phyloP scores from a whole-genome alignment of 768 basidiomycete species.

The Mycena haematopus region DNA sequence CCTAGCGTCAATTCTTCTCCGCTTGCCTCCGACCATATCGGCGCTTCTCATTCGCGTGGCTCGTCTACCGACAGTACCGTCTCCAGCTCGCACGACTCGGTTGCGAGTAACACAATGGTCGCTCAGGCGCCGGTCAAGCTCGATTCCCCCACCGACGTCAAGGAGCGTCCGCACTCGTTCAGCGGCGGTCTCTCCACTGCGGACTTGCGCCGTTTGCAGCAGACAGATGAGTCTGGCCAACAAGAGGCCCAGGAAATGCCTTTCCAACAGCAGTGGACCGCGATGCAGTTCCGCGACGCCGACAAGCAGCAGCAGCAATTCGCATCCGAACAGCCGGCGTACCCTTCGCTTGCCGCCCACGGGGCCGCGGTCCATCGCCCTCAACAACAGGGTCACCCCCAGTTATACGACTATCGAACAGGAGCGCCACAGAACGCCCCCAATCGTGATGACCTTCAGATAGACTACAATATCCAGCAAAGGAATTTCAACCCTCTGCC shows the following conservation, averaged over 20 bases:
- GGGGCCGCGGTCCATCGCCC: conserved; percentile 54
- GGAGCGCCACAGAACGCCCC: conserved; percentile 42
- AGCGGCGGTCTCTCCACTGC: conserved; percentile 78
- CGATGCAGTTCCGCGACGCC: conserved; percentile 56
- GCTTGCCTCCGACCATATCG: conserved; percentile 67
- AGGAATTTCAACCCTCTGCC: conserved; percentile 58
- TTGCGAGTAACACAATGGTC: conserved; percentile 62
- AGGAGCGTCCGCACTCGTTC: conserved; percentile 83
- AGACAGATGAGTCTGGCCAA: conserved; percentile 54
- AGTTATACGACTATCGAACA: conserved; percentile 58
- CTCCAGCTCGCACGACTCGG: conserved; percentile 64
- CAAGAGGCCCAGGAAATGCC: conserved; percentile 34
- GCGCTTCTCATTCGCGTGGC: conserved; percentile 77
- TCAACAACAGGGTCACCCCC: conserved; percentile 32
- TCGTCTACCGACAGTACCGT: conserved; percentile 81
- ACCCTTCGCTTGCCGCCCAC: conserved; percentile 71
- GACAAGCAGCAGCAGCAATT: conserved; percentile 41
- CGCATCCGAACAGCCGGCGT: conserved; percentile 54
- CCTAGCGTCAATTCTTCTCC: conserved; percentile 79
- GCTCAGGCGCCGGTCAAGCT: conserved; percentile 61
- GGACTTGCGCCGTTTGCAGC: conserved; percentile 78
- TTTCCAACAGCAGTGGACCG: conserved; percentile 55
- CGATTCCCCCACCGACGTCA: conserved; percentile 58
- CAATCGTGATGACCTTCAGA: conserved; percentile 53
- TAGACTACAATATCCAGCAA: conserved; percentile 65